Evolutionary conservation across 2,329 filamentous ascomycete species (phyloP).

Genomic region (Fusarium odoratissimum): DNA sequence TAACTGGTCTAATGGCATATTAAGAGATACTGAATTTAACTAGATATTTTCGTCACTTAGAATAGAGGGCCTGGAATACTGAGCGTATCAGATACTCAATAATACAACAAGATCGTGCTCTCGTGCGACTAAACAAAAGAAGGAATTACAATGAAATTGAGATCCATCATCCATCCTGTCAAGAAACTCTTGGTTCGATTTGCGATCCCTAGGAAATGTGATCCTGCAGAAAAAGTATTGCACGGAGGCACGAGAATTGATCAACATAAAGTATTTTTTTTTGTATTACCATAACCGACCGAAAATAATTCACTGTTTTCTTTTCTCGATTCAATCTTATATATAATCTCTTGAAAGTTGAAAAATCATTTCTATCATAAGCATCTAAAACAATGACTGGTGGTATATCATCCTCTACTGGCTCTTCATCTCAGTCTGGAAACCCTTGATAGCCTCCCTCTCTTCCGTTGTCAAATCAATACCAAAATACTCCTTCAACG

Average conservation of each 20-base stretch:
- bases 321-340: too few species aligned
- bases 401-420: slow-evolving; percentile 13
- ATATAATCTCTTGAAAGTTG: background rate
- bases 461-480: slow-evolving; percentile 64
- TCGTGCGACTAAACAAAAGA: background rate
- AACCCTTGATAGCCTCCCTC: slow-evolving; percentile 60
- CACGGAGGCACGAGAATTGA: background rate
- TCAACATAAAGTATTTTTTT: too few species aligned
- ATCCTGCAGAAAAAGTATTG: background rate
- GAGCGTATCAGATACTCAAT: fast-evolving
- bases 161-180: background rate
- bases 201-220: background rate
- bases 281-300: too few species aligned
- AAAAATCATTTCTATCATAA: background rate
- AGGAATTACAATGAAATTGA: background rate
- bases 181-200: background rate
- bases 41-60: too few species aligned
- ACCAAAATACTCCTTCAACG: slow-evolving; percentile 63
- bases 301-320: background rate
- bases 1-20: background rate
- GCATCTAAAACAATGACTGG: background rate
- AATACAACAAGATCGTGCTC: background rate
- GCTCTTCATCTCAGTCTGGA: slow-evolving; percentile 57
- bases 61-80: background rate
- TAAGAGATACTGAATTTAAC: fast-evolving